Conservation (phyloP, 768 basidiomycete species). For the Boletellus ananiceps region DNA sequence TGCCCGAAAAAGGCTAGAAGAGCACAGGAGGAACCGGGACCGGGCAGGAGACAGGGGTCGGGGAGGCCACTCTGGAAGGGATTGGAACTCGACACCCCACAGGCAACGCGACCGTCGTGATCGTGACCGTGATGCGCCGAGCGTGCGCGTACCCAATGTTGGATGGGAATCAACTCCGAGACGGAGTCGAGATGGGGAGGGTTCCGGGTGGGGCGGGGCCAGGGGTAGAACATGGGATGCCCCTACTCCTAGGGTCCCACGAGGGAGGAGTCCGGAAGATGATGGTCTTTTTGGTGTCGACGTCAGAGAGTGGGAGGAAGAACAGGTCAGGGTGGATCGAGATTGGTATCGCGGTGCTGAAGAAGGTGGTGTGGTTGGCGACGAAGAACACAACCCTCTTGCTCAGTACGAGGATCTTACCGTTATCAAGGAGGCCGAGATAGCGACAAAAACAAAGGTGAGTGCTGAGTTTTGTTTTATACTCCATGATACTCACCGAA, state of each 20-base stretch:
- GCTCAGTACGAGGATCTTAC: conserved; percentile 89
- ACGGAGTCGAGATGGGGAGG: conserved; percentile 47
- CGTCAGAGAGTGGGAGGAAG: conserved; percentile 94
- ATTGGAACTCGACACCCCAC: conserved; percentile 62
- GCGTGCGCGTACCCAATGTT: conserved; percentile 85
- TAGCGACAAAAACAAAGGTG: conserved; percentile 71
- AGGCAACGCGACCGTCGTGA: conserved; percentile 43
- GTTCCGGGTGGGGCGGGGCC: conserved; percentile 59
- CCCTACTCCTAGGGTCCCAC: conserved; percentile 66
- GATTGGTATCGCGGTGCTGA: conserved; percentile 97
- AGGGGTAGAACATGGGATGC: conserved; percentile 70
- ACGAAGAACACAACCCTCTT: conserved; percentile 91
- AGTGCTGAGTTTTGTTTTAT: conserved; percentile 21
- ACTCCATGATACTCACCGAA: conserved; percentile 14
- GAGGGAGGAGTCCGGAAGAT: conserved; percentile 69
- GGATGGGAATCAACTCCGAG: conserved; percentile 94
- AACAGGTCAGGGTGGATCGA: conserved; percentile 84
- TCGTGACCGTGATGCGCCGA: conserved; percentile 60
- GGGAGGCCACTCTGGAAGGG: conserved; percentile 33
- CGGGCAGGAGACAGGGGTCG: conserved; percentile 32
- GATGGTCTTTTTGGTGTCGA: conserved; percentile 63
- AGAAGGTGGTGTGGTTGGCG: conserved; percentile 78
- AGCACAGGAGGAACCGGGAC: conserved; percentile 66
- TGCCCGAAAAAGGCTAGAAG: conserved; percentile 69
- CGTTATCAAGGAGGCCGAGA: conserved; percentile 63